Evolutionary conservation across 371 early-diverging fungal genomes (phyloP).

Genomic region (Syncephalastrum racemosum): DNA sequence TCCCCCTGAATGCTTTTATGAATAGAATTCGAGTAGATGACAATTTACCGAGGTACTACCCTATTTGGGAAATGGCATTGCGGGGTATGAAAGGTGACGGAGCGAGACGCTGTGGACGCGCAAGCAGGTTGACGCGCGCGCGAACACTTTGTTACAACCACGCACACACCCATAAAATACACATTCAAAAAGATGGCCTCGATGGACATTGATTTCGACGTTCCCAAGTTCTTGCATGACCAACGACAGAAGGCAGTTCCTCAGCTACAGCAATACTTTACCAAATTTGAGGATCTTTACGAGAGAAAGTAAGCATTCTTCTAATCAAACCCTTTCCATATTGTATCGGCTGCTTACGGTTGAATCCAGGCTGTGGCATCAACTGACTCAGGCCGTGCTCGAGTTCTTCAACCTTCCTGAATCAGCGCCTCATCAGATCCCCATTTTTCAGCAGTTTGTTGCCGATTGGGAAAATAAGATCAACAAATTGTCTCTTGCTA

Average conservation of each 20-base stretch:
- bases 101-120: too few relatives aligned
- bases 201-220: conserved; percentile 87
- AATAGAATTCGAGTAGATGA: too few relatives aligned
- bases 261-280: conserved; percentile 70
- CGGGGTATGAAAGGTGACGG: too few relatives aligned
- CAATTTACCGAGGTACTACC: too few relatives aligned
- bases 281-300: conserved; percentile 85
- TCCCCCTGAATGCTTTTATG: too few relatives aligned
- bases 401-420: conserved; percentile 77
- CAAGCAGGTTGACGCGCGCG: too few relatives aligned
- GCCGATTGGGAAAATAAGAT: conserved; percentile 90
- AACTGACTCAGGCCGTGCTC: conserved; percentile 81
- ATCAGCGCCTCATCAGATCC: conserved; percentile 75
- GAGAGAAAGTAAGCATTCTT: conserved; percentile 81
- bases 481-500: conserved; percentile 88
- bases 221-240: conserved; percentile 69
- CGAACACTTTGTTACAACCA: too few relatives aligned
- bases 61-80: too few relatives aligned
- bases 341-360: conserved; percentile 4
- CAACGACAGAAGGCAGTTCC: conserved; percentile 71
- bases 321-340: not conserved
- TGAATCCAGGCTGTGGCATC: conserved; percentile 90
- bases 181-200: too few relatives aligned
- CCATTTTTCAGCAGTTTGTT: conserved; percentile 88
- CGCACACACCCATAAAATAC: too few relatives aligned